Base-by-base conservation (phyloP, 129 eudicot genomes). In the Centaurea solstitialis region DNA sequence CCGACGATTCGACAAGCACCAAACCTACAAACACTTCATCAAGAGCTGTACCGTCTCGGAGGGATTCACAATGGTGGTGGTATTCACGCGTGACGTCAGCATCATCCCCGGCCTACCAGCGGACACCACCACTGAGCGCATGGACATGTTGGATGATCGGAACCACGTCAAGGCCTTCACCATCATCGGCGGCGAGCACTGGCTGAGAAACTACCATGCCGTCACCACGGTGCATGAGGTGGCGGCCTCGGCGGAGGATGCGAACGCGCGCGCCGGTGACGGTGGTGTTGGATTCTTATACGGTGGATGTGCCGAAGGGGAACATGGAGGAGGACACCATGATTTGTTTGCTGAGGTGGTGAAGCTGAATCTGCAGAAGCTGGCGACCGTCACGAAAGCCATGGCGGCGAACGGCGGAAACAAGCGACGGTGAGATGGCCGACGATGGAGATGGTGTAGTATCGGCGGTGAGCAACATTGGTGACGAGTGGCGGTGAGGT, bases 31-130 rank as follows among this genome's bases (percentile, higher is more conserved):
- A 65, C 98, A 94, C 97, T 94, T 94, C 84, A 94, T 94, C 84
- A 94, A 94, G 66, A 91, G 91, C 82, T 91, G 97, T 84, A 38
- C 76, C 30, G 30, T 26, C 30, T 2, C 30, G 30, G 30, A 26
- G 30, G 30, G 30, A 1, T 26, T 26, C 30, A 75, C 59, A 45
- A 70, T 86, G 88, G 22, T 82, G n/a, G 90, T 86, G 20, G 98
- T 97, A 0, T 87, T 71, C 82, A 91, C 97, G 21, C 84, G 98
- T 11, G 91, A 91, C 53, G 97, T 94, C 81, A 87, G 71, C 89
- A 96, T 94, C 78, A 90, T 94, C 21, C 92, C 98, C 0, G 98
- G 98, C 1, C 66, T 94, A 64, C 97, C 98, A 80, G 98, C 98
- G 6, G 93, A 87, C 0, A 92, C 97, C 7, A 88, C 92, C 38